A percentile compares a stretch with the other conserved stretches of the same genome.
Evolutionary conservation across 2,329 filamentous ascomycete genomes (phyloP).

Genomic region (Harringtonia lauricola): DNA sequence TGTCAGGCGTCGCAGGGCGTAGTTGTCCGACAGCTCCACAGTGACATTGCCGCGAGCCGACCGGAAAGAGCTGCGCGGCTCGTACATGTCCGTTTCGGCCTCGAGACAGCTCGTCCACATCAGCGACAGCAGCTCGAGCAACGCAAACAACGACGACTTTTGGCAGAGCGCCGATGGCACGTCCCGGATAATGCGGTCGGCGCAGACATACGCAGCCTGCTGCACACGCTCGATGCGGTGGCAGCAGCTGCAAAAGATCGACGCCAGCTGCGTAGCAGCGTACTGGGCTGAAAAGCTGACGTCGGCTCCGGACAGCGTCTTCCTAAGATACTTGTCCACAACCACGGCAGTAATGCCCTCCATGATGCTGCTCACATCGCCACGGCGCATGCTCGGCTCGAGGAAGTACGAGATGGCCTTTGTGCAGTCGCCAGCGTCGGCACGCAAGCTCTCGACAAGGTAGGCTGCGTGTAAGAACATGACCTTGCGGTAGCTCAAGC

Average conservation of each 20-base stretch:
- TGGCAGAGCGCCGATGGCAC: conserved; percentile 88
- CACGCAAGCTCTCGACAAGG: conserved; percentile 78
- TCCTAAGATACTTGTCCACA: conserved; percentile 68
- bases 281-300: conserved; percentile 83
- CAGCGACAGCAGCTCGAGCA: conserved; percentile 82
- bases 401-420: conserved; percentile 85
- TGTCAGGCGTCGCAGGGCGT: conserved; percentile 68
- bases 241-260: conserved; percentile 80
- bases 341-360: conserved; percentile 55
- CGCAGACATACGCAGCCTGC: conserved; percentile 70
- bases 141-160: conserved; percentile 78
- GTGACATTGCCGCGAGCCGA: conserved; percentile 69
- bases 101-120: conserved; percentile 96
- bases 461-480: conserved; percentile 89
- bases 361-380: conserved; percentile 54
- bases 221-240: conserved; percentile 90
- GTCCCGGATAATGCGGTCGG: conserved; percentile 73
- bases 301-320: conserved; percentile 59
- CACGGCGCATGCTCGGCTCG: conserved; percentile 70
- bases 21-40: conserved; percentile 90
- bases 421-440: conserved; percentile 79
- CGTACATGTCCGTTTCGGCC: conserved; percentile 86
- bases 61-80: conserved; percentile 70
- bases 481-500: conserved; percentile 77
- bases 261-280: conserved; percentile 76